Evolutionary conservation across 75 land plant genomes (phyloP).

Genomic region (Pinus albicaulis): DNA sequence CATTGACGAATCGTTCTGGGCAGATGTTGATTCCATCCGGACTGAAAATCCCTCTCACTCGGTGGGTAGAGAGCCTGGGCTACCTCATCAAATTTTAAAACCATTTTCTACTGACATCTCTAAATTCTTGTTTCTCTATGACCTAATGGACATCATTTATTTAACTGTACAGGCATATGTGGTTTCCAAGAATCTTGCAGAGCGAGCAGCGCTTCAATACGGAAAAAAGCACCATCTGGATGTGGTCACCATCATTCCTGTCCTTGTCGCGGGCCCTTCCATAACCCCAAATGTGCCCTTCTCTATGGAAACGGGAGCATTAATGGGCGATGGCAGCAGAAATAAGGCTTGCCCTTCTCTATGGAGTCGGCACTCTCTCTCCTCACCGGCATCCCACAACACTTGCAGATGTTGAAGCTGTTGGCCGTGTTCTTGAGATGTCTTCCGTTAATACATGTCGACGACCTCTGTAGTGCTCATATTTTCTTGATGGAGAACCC

Average conservation of each 20-base stretch:
- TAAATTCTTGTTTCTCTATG: no score
- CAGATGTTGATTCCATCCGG: slow-evolving; percentile 13
- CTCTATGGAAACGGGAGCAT: no score
- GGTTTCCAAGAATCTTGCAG: slow-evolving; percentile 45
- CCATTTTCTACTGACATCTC: no score
- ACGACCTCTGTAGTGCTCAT: slow-evolving; percentile 71
- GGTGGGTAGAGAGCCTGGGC: slow-evolving; percentile 34
- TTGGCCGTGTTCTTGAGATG: slow-evolving; percentile 49
- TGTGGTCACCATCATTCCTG: slow-evolving; percentile 45
- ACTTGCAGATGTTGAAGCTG: slow-evolving; percentile 7
- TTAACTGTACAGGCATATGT: slow-evolving; percentile 27
- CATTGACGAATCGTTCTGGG: slow-evolving; percentile 45
- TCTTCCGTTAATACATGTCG: slow-evolving; percentile 60
- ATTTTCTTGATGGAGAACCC: slow-evolving; percentile 52
- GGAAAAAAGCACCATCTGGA: slow-evolving; percentile 41
- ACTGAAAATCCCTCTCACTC: slow-evolving; percentile 31
- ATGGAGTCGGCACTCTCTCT: slow-evolving; percentile 58
- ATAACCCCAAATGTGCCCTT: slow-evolving; percentile 51
- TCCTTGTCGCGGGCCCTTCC: slow-evolving; percentile 42
- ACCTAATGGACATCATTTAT: no score
- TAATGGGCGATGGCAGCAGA: no score
- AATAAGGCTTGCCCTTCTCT: no score
- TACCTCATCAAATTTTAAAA: no score
- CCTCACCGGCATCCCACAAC: slow-evolving; percentile 44
- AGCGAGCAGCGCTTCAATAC: slow-evolving; percentile 46